phyloP scores from a whole-genome alignment of 495 filamentous ascomycete species.

The Pyrenula massariospora region DNA sequence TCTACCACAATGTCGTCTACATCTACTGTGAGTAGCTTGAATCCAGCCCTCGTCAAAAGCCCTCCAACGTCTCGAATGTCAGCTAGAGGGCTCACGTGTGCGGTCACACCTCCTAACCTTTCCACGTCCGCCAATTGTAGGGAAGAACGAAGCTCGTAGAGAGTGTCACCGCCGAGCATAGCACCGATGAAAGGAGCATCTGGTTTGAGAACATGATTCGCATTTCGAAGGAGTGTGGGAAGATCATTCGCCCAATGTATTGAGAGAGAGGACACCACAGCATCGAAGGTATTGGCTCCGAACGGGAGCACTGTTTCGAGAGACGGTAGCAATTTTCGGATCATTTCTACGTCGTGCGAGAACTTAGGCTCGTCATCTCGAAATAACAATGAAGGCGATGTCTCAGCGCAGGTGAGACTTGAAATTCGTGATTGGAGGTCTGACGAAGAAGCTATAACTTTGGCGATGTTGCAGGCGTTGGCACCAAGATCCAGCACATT shows the following conservation, averaged over 20 bases:
- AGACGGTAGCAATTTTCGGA: conserved; percentile 54
- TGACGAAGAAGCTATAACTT: conserved; percentile 51
- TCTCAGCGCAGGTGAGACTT: conserved; percentile 68
- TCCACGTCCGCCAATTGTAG: conserved; percentile 89
- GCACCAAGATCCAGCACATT: conserved; percentile 87
- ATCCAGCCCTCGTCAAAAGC: conserved; percentile 73
- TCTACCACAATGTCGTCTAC: conserved; percentile 95
- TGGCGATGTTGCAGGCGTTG: conserved; percentile 89
- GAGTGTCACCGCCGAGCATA: conserved; percentile 90
- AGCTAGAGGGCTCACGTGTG: conserved; percentile 78
- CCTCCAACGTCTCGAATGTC: conserved; percentile 89
- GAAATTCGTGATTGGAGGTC: conserved; percentile 56
- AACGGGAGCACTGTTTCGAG: conserved; percentile 64
- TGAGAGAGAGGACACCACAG: conserved; percentile 73
- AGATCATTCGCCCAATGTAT: conserved; percentile 99
- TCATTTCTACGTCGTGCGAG: conserved; percentile 58
- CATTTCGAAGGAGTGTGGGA: conserved; percentile 66
- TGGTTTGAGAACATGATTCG: conserved; percentile 75
- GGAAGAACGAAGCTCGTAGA: conserved; percentile 89
- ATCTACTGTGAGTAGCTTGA: conserved; percentile 92
- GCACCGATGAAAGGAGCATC: conserved; percentile 88
- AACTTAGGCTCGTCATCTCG: conserved; percentile 69
- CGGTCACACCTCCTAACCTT: conserved; percentile 73
- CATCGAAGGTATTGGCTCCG: conserved; percentile 67
- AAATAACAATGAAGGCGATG: conserved; percentile 64